phyloP scores from a whole-genome alignment of 345 rosid genomes.

The Populus alba region DNA sequence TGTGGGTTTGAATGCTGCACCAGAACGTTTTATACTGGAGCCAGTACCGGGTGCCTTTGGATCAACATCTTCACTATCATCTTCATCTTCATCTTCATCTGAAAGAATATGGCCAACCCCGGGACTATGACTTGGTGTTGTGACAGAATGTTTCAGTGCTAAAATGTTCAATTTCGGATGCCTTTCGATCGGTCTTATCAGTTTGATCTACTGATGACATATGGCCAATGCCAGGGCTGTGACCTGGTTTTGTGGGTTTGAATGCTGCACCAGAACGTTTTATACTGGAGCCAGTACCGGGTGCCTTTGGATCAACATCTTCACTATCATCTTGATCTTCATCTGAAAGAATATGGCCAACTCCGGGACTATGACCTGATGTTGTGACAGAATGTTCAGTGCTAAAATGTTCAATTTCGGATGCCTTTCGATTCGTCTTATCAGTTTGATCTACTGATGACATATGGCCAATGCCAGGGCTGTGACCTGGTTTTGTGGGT shows the following conservation, averaged over 20 bases:
- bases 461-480: conserved; percentile 50
- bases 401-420: too few species aligned
- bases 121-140: conserved; percentile 50
- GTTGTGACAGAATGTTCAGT: conserved; percentile 4
- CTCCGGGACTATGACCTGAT: conserved; percentile 53
- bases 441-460: not conserved
- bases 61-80: too few species aligned
- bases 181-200: not conserved
- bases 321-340: not conserved
- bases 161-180: too few species aligned
- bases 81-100: not conserved
- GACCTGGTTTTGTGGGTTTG: conserved; percentile 40
- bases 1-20: conserved; percentile 27
- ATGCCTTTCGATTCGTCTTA: not conserved
- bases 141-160: not conserved
- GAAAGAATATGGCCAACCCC: conserved; percentile 28
- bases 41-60: not conserved
- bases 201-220: not conserved
- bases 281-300: not conserved
- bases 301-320: not conserved
- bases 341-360: conserved; percentile 16
- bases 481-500: conserved; percentile 44
- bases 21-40: not conserved
- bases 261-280: not conserved
- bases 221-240: conserved; percentile 53